Conservation (phyloP, 805 yeast genomes). For the Kluyveromyces lactis region DNA sequence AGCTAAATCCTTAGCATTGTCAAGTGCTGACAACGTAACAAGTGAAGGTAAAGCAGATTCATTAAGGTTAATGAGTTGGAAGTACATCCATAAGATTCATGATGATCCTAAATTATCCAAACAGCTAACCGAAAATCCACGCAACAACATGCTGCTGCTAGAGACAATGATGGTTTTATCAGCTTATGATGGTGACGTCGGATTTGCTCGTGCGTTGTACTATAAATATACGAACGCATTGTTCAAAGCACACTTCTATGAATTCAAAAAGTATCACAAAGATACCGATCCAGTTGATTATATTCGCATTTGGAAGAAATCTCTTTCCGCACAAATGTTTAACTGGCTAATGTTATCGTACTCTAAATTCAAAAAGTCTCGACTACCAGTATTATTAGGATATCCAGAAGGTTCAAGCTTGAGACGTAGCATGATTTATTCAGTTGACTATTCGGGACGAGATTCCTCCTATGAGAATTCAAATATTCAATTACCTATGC, state of each 20-base stretch:
- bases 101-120: constrained; percentile 22
- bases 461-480: constrained; percentile 16
- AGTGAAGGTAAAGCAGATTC: constrained; percentile 26
- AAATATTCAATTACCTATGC: constrained; percentile 46
- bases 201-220: constrained; percentile 61
- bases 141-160: constrained; percentile 33
- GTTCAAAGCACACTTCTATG: constrained; percentile 9
- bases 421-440: constrained; percentile 38
- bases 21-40: constrained; percentile 18
- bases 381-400: constrained; percentile 30
- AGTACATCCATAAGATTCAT: constrained; percentile 57
- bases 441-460: constrained; percentile 32
- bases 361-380: constrained; percentile 30
- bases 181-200: constrained; percentile 72
- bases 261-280: constrained; percentile 6
- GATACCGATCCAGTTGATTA: constrained; percentile 4
- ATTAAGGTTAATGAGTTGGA: constrained; percentile 54
- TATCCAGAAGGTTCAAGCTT: constrained; percentile 40
- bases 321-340: constrained; percentile 34
- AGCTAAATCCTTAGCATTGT: constrained; percentile 22
- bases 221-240: constrained; percentile 35
- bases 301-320: constrained; percentile 15
- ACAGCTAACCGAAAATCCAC: constrained; percentile 20
- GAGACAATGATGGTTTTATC: constrained; percentile 69
- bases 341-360: constrained; percentile 43